Percentiles rank a stretch among this genome's conserved stretches.
Evolutionary conservation across 257 asterid species (phyloP).

Genomic region (Agastache rugosa): DNA sequence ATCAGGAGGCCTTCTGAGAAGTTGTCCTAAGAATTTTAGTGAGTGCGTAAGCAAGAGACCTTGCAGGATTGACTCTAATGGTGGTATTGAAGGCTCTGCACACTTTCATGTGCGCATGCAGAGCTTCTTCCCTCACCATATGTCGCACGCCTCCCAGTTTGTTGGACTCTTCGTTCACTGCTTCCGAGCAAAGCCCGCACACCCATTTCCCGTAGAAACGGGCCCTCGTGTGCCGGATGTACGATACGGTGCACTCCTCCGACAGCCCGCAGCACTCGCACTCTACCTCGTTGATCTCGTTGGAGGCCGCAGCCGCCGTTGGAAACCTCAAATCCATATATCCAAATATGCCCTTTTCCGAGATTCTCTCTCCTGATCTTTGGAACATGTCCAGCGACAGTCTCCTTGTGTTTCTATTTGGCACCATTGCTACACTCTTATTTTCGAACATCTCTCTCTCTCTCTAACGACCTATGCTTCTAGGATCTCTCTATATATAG

Average conservation of each 20-base stretch:
- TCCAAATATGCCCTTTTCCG: conserved; percentile 51
- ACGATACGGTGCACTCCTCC: conserved; percentile 51
- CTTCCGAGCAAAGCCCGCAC: conserved; percentile 60
- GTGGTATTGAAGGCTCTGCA: conserved; percentile 44
- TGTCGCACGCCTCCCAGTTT: conserved; percentile 48
- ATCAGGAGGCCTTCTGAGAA: conserved; percentile 22
- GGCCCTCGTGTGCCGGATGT: conserved; percentile 46
- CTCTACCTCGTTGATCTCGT: conserved; percentile 43
- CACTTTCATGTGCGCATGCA: conserved; percentile 49
- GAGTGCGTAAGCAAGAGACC: conserved; percentile 58
- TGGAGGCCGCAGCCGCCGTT: conserved; percentile 28
- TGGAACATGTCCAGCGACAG: conserved; percentile 60
- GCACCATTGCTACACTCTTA: conserved; percentile 34
- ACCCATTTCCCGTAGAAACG: conserved; percentile 61
- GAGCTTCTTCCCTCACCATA: conserved; percentile 48
- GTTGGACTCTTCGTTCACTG: conserved; percentile 51
- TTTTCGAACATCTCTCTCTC: neutral
- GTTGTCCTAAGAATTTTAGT: conserved; percentile 43
- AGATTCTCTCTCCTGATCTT: conserved; percentile 30
- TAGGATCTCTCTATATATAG: conserved; percentile 24
- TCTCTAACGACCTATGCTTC: neutral
- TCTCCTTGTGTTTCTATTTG: conserved; percentile 48
- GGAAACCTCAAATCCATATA: conserved; percentile 62
- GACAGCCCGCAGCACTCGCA: conserved; percentile 58
- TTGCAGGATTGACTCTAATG: conserved; percentile 51